Evolutionary conservation across 176 grass and related monocot species (phyloP), one percentile per base, ranked within the genome.

Genomic region (Cenchrus fungigraminus): DNA sequence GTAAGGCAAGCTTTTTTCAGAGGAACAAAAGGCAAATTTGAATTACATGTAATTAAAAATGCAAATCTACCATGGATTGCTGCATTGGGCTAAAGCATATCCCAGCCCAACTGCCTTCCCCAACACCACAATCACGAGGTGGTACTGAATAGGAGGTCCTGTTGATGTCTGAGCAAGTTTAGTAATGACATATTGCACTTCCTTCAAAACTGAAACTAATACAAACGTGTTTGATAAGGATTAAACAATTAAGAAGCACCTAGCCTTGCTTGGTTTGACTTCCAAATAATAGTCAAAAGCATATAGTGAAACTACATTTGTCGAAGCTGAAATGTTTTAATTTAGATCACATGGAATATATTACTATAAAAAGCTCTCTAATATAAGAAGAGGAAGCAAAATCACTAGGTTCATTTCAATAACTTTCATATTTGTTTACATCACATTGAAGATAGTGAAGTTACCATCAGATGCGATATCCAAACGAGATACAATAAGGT

Each of bases 21-120:
- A 8, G 57, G 57, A n/a, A 9, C 19, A 59, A 8, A 60, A 60
- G 16, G 15, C 0, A 67, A 44, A 45, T 20, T n/a, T 75, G 51
- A 63, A 68, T 53, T 76, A 17, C 52, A 4, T 12, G 68, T 54
- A 86, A 73, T 37, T 9, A 29, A 64, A 73, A 45, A 16, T 20
- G 31, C 12, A 82, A 73, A 25, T 68, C 55, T 98, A 98, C 97
- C 69, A 85, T 96, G 10, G 91, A 93, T 77, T 29, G 76, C 50
- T 98, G 89, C 29, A 62, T 68, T 19, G 90, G 91, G 69, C 93
- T 94, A 80, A 98, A 95, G 76, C 87, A 89, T 49, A 94, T 29
- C 61, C 96, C 96, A 81, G 96, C 81, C 96, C 96, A 98, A 83
- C 96, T 94, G 75, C 89, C 96, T 92, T 98, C 93, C 51, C 91